These are phyloP conservation scores for Deakozyma indianensis DNA, from an alignment of 805 yeast species.

Conservation along the genomic window DNA sequence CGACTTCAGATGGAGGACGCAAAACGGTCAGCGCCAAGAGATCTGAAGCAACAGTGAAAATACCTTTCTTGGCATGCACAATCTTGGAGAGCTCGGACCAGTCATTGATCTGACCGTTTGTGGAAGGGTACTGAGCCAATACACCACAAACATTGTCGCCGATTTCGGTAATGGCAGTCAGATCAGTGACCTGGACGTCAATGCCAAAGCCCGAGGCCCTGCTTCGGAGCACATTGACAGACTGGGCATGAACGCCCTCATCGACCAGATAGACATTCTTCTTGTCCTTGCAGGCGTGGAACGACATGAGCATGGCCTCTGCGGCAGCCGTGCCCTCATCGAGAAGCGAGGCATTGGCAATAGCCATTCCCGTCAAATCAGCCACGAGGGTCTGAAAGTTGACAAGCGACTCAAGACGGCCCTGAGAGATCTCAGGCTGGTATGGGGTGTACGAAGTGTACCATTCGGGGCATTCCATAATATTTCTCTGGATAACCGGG, in stretches of 20 bases:
- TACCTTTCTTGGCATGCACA: slow-evolving; percentile 58
- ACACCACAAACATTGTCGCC: slow-evolving; percentile 54
- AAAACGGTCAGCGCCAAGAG: slow-evolving; percentile 75
- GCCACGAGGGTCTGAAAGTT: slow-evolving; percentile 88
- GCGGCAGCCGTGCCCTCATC: slow-evolving; percentile 98
- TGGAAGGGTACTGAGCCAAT: slow-evolving; percentile 78
- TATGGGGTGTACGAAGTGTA: slow-evolving; percentile 97
- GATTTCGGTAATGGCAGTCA: slow-evolving; percentile 23
- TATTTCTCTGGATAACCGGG: slow-evolving; percentile 82
- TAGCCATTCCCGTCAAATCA: slow-evolving; percentile 85
- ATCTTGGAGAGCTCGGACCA: slow-evolving; percentile 44
- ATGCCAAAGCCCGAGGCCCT: slow-evolving; percentile 68
- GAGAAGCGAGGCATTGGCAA: slow-evolving; percentile 85
- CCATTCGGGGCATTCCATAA: slow-evolving; percentile 94
- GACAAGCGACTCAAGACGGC: slow-evolving; percentile 77
- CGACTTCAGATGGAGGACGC: slow-evolving; percentile 70
- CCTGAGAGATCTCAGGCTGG: slow-evolving; percentile 97
- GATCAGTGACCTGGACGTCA: slow-evolving; percentile 37
- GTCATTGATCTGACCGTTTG: slow-evolving; percentile 56
- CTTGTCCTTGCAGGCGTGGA: slow-evolving; percentile 52
- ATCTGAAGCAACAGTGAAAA: slow-evolving; percentile 82
- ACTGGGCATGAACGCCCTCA: slow-evolving; percentile 67
- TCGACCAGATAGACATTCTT: slow-evolving; percentile 60
- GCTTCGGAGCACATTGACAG: slow-evolving; percentile 60
- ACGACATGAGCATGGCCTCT: slow-evolving; percentile 86